Evolutionary conservation across 345 rosid species (phyloP), one percentile per base, ranked within the genome.

Genomic region (Populus euphratica): DNA sequence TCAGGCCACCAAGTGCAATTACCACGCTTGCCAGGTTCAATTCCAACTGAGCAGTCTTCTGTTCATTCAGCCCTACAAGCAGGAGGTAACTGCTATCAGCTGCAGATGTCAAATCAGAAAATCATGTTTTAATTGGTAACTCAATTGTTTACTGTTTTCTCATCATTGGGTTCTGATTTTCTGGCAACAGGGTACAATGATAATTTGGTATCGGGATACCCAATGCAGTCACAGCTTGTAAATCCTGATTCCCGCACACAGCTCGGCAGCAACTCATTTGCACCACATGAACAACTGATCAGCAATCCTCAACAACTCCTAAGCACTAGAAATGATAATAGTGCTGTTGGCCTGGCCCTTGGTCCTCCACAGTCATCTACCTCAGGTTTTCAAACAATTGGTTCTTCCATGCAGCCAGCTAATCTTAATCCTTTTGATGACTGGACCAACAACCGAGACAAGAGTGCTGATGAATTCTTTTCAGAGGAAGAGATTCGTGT

Each of bases 401-500:
- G 83, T 61, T 75, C 94, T 63, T 80, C 90, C 6, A 74, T 78
- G 78, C 92, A 85, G 81, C 74, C 85, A 49, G 68, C 90, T 56
- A 81, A 76, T 82, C 73, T 84, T 59, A 91, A 88, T 79, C 91
- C 93, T 71, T 93, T 92, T 78, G 99, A 92, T 59, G 96, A 92
- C 76, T 95, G 98, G 99, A 76, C 92, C 8, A 83, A 78, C 79
- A 84, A 79, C 77, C 83, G 96, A 5, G 98, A 91, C 76, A 92
- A 76, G 85, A 91, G 91, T 71, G 90, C 83, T 63, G 91, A 89
- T 14, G 99, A 93, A 36, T 88, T 84, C 72, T 83, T 92, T 71
- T 79, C 97, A 6, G 99, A 95, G 86, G 99, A 95, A 81, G 99
- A 95, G 68, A 92, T 95, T 71, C 93, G 99, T 68, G 23, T 90